Evolutionary conservation across 306 rosid species (phyloP).

Genomic region (Herpetospermum pedunculosum): DNA sequence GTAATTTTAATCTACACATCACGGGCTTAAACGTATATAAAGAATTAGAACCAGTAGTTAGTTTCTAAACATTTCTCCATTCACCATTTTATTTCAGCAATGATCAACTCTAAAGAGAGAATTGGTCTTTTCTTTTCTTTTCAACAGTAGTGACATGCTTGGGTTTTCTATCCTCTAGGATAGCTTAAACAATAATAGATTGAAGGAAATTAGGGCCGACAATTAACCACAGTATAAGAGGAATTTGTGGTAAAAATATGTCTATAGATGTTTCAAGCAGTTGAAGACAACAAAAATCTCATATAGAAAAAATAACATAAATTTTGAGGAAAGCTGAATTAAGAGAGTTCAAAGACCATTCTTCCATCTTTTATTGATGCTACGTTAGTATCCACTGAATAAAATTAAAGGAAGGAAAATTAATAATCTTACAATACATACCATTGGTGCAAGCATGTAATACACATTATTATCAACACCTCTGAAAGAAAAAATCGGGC

Average conservation of each 20-base stretch:
- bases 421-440: slow-evolving; percentile 17
- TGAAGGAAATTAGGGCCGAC: not conserved
- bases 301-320: not conserved
- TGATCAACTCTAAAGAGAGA: not conserved
- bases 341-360: not conserved
- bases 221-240: not conserved
- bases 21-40: not conserved
- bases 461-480: slow-evolving; percentile 75
- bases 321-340: not conserved
- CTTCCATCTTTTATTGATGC: not conserved
- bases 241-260: not conserved
- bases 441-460: slow-evolving; percentile 97
- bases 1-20: not conserved
- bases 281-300: not conserved
- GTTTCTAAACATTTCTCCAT: not conserved
- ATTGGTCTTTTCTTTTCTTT: not conserved
- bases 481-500: slow-evolving; percentile 83
- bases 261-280: not conserved
- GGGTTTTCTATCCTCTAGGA: not conserved
- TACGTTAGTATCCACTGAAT: not conserved
- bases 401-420: slow-evolving; percentile 1
- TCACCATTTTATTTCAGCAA: not conserved
- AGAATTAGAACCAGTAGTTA: not conserved
- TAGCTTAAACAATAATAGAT: not conserved
- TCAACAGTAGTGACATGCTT: not conserved